Evolutionary conservation across 202 grass and related monocot species (phyloP).

Genomic region (Digitaria exilis): DNA sequence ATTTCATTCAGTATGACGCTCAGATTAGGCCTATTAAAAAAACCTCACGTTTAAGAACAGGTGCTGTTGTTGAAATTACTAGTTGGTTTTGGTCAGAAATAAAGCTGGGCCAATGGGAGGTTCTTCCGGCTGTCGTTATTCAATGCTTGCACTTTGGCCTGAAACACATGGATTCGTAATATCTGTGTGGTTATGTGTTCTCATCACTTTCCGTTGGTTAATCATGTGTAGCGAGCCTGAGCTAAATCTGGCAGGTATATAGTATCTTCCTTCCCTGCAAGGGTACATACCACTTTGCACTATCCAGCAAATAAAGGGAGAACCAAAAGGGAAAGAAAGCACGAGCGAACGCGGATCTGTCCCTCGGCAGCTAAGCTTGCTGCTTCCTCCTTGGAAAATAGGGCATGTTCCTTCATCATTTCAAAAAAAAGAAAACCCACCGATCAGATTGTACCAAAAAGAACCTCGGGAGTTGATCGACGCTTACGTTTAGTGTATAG

Average conservation of each 20-base stretch:
- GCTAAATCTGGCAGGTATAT: not conserved
- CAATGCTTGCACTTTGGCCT: not conserved
- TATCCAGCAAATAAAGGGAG: not conserved
- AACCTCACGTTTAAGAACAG: not conserved
- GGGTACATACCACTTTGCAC: conserved; percentile 2
- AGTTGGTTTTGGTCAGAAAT: not conserved
- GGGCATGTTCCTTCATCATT: not conserved
- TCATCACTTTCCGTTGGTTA: not conserved
- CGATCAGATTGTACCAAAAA: not conserved
- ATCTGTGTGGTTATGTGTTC: not conserved
- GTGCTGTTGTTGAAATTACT: not conserved
- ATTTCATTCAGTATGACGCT: not conserved
- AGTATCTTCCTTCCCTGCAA: not conserved
- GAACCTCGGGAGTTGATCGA: not conserved
- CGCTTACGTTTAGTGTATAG: not conserved
- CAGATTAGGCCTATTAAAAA: not conserved
- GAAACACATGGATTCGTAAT: not conserved
- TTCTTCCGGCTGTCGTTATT: not conserved
- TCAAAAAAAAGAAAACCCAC: not conserved
- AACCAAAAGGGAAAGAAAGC: not conserved
- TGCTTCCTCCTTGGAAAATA: not conserved
- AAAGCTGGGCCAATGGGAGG: not conserved
- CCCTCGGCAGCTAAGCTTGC: not conserved
- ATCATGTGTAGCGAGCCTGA: not conserved
- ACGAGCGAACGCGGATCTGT: not conserved